A percentile compares a stretch with the other conserved stretches of the same genome.
phyloP scores from a whole-genome alignment of 2,329 filamentous ascomycete species.

The Neofusicoccum sp. region DNA sequence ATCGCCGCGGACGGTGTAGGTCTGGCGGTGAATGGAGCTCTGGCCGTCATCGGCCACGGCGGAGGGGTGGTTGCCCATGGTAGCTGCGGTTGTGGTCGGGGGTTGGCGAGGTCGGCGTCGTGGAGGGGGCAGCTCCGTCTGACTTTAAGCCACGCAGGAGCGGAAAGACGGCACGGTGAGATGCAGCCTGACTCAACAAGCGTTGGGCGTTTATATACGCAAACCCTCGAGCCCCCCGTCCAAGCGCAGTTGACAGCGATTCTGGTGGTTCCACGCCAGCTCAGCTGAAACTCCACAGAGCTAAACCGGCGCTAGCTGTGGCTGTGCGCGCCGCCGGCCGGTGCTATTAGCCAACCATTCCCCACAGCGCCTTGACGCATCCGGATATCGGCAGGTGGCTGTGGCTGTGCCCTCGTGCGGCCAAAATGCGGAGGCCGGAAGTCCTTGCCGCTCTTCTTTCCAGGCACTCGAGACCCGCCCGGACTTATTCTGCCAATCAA shows the following conservation, averaged over 20 bases:
- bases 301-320: conserved; percentile 3
- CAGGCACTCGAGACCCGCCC: no score
- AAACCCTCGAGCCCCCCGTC: neutral
- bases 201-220: neutral
- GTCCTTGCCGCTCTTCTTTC: neutral
- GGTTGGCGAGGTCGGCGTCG: neutral
- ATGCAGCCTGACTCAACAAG: neutral
- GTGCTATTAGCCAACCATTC: neutral
- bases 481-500: no score
- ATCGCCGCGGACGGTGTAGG: conserved; percentile 14
- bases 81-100: neutral
- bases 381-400: conserved; percentile 1
- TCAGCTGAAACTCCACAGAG: conserved; percentile 12
- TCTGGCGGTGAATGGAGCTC: conserved; percentile 17
- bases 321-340: neutral
- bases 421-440: neutral
- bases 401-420: neutral
- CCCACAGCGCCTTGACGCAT: neutral
- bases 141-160: no score
- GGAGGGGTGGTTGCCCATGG: conserved; percentile 17
- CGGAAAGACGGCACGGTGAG: conserved; percentile 1
- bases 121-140: neutral
- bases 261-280: neutral
- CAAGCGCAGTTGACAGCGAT: neutral
- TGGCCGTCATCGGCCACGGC: conserved; percentile 16